phyloP scores from a whole-genome alignment of 441 rosid genomes.

The Pelargonium citronellum region DNA sequence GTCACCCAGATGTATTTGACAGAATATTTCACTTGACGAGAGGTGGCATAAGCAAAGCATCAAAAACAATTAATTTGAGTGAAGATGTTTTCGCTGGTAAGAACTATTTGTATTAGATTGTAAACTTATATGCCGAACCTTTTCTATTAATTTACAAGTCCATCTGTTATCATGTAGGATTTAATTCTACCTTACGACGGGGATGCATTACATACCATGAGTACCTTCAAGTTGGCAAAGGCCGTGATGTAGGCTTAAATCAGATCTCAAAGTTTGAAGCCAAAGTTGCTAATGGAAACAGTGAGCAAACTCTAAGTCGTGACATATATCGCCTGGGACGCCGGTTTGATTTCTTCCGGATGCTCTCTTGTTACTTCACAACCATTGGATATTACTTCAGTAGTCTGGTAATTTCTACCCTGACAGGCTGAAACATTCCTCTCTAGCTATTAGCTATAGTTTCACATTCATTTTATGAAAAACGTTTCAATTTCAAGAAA shows the following conservation, averaged over 20 bases:
- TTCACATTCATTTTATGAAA: not conserved
- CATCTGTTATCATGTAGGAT: constrained; percentile 44
- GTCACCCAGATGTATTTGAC: constrained; percentile 95
- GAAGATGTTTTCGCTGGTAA: constrained; percentile 95
- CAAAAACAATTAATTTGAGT: constrained; percentile 84
- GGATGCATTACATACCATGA: constrained; percentile 85
- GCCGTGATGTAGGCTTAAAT: constrained; percentile 94
- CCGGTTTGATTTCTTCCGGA: constrained; percentile 90
- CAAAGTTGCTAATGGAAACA: constrained; percentile 92
- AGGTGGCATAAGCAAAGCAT: constrained; percentile 98
- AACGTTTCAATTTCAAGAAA: not conserved
- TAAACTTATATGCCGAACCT: constrained; percentile 11
- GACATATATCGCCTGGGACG: constrained; percentile 86
- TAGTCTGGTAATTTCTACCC: constrained; percentile 57
- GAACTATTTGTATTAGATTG: constrained; percentile 14
- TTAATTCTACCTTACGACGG: constrained; percentile 66
- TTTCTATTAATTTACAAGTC: constrained; percentile 18
- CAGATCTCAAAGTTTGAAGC: constrained; percentile 98
- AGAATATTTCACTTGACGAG: constrained; percentile 87
- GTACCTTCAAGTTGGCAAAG: constrained; percentile 95
- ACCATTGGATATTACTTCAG: constrained; percentile 93
- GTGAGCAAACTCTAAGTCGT: constrained; percentile 93
- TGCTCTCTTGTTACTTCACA: constrained; percentile 95
- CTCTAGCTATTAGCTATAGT: not conserved
- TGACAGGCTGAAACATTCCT: constrained; percentile 1